Conservation (phyloP, 148 eudicot species). For the Persicaria tinctoria region DNA sequence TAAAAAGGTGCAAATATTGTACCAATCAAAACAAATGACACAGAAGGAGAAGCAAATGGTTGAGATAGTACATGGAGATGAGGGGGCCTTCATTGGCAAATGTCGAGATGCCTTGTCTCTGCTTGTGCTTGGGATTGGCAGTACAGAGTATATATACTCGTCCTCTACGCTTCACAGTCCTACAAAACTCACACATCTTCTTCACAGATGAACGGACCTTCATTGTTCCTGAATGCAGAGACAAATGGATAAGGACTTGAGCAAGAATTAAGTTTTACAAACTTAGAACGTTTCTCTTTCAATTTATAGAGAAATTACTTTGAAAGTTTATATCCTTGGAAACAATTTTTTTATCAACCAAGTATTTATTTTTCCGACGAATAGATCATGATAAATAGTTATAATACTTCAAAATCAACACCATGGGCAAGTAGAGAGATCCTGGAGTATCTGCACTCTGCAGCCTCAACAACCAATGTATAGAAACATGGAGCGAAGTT, state of each 20-base stretch:
- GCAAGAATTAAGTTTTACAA: neutral
- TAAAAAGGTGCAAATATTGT: neutral
- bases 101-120: conserved; percentile 76
- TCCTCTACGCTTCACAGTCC: conserved; percentile 74
- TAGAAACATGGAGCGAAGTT: neutral
- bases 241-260: neutral
- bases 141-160: conserved; percentile 61
- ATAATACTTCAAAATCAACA: too few species aligned
- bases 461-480: neutral
- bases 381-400: too few species aligned
- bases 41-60: neutral
- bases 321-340: neutral
- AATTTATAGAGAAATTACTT: neutral
- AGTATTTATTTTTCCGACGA: too few species aligned
- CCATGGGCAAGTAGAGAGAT: neutral
- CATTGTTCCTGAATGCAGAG: conserved; percentile 31
- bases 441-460: neutral
- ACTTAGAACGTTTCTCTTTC: neutral
- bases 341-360: neutral
- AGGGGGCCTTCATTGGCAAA: conserved; percentile 37
- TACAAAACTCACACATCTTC: conserved; percentile 87
- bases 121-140: conserved; percentile 82
- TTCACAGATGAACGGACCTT: conserved; percentile 80
- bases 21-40: neutral
- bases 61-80: neutral